Evolutionary conservation across 345 rosid genomes (phyloP), one percentile per base, ranked within the genome.

Genomic region (Kernera saxatilis): DNA sequence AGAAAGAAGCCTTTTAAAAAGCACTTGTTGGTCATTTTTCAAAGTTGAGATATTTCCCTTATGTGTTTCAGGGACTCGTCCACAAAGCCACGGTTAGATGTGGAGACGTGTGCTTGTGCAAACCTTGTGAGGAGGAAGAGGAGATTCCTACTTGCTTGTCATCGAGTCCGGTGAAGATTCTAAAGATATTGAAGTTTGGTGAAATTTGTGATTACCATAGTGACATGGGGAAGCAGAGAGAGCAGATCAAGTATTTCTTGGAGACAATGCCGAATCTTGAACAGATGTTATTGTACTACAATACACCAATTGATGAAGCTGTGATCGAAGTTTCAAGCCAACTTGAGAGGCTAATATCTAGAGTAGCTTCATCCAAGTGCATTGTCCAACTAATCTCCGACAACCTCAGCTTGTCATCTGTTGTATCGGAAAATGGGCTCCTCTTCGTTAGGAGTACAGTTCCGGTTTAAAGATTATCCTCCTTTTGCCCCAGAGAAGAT

Each of bases 211-310:
- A 22, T 8, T 14, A 22, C 17, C 3, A 9, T 26, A 5, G 8
- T 30, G 41, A 26, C 8, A 27, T 36, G 3, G 48, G 17, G 49
- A 11, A 36, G 32, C 18, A 64, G 58, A 22, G 6, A 17, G 19
- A 37, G 51, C 50, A 67, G 17, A 6, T 67, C 8, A 39, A 26
- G 49, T 6, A 52, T 1, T 67, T 67, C 17, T 9, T 67, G 26
- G 40, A 67, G 51, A 52, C n/a, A 12, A 67, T 67, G 62, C 71
- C 51, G 1, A 39, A 27, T 53, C 71, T 68, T 54, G 72, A 68
- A 11, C 5, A 68, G 0, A 0, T 54, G 9, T 14, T 40, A 14
- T 1, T 53, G 8, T 33, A 53, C 51, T 53, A 19, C 17, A 1
- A 18, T 27, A 5, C 39, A 67, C 0, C 51, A 39, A 2, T 2